Evolutionary conservation across 345 rosid species (phyloP), one percentile per base, ranked within the genome.

Genomic region (Citrus sp.): DNA sequence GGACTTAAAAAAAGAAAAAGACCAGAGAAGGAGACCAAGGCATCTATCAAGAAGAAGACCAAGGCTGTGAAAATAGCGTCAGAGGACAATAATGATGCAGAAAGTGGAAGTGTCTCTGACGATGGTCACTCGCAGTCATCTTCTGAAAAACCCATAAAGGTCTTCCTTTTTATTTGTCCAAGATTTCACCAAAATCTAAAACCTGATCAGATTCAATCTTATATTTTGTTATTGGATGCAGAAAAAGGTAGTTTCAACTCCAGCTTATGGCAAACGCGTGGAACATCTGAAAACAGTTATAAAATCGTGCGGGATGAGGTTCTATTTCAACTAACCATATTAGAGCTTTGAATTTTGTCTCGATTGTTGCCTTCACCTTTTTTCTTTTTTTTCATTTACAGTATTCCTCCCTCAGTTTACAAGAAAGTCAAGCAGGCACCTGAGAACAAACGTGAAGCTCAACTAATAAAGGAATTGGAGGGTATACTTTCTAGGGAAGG

Each of bases 301-400:
- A 76, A 95, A 92, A 85, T 89, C 93, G 68, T 95, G 97, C 65
- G 97, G 91, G 64, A 89, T 92, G 92, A 88, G 98, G 98, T 95
- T 74, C 77, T 49, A 25, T 81, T 77, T 80, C 61, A 75, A 76
- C 78, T 68, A 75, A 58, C 37, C 56, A 65, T 63, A 74, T 69
- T 9, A 75, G 60, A 40, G 46, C 72, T 70, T 64, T n/a, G 28
- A 25, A 60, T 67, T 78, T 77, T 51, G 21, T 65, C 61, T 40
- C 42, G 3, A 38, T 38, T 38, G 72, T 71, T 56, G 1, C 77
- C 25, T 62, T 56, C 71, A 38, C 71, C 54, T 34, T 77, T 9
- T 27, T 70, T 67, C 22, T n/a, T 1, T 38, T 73, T 79, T 67
- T 35, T 35, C 67, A 58, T 71, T 78, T 84, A 78, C 89, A 94